These are phyloP conservation scores for Primulina huaijiensis DNA, from an alignment of 257 asterid species.

Conservation along the genomic window DNA sequence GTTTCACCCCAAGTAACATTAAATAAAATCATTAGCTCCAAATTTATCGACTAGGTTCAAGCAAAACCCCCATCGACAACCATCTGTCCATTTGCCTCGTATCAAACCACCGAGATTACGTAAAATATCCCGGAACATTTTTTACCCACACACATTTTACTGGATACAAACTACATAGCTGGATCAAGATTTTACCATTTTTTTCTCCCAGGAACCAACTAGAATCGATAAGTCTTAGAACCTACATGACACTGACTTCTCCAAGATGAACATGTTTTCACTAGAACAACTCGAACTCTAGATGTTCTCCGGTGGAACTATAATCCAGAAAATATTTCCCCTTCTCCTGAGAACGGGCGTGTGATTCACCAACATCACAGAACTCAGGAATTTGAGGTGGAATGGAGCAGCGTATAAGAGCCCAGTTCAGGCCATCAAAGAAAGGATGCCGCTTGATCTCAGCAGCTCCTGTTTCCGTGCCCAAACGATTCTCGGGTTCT, in stretches of 20 bases:
- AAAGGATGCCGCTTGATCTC: conserved; percentile 91
- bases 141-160: not conserved
- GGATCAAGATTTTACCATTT: not conserved
- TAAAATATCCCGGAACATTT: no score
- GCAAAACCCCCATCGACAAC: not conserved
- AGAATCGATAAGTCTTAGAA: not conserved
- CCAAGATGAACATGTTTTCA: not conserved
- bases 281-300: not conserved
- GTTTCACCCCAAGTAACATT: no score
- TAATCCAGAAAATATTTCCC: conserved; percentile 39
- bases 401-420: conserved; percentile 68
- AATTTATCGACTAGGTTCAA: not conserved
- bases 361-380: conserved; percentile 33
- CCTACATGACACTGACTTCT: no score
- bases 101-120: not conserved
- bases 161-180: no score
- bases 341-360: conserved; percentile 25
- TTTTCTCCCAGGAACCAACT: not conserved
- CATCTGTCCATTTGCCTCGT: not conserved
- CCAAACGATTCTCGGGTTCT: conserved; percentile 76
- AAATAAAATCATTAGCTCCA: no score
- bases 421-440: conserved; percentile 89
- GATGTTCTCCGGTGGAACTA: not conserved
- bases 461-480: conserved; percentile 78
- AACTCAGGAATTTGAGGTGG: conserved; percentile 75